Evolutionary conservation across 2,329 filamentous ascomycete genomes (phyloP), one percentile per base, ranked within the genome.

Genomic region (Ophiosphaerella narmari): DNA sequence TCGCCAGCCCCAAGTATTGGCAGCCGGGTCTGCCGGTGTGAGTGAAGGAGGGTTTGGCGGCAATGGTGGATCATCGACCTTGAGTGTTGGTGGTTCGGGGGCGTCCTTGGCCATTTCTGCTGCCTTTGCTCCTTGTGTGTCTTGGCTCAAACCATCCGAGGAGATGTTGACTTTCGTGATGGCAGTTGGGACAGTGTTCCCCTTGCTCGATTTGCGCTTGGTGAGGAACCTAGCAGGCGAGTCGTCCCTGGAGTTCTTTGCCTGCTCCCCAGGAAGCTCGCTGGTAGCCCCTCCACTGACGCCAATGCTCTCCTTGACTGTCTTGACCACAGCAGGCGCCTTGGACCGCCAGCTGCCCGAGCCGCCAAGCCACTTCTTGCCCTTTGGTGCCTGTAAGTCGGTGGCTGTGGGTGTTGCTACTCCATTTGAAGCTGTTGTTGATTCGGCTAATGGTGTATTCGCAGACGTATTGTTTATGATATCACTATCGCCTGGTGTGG

Each of bases 161-260:
- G 74, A 76, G 3, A 78, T 76, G 52, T 77, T 75, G 21, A 80
- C 65, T 50, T 74, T 74, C 5, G 78, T 78, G 12, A 76, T 75
- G 23, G 78, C 74, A 0, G 78, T 76, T 2, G 74, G 68, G 36
- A 79, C 58, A 5, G 73, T 72, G 21, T 73, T 66, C 48, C 75
- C 75, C 67, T 80, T 80, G 55, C 77, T 74, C 48, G 73, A 75
- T 43, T 73, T 73, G 48, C 74, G 73, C 61, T 77, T 75, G 45
- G 74, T 74, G 43, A 79, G 57, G 40, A 74, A 68, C 53, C 66
- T 68, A 39, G 63, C 62, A 1, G 71, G 70, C 8, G 69, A 70
- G 45, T 67, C 59, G 41, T 61, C 61, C 24, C 49, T 60, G 4
- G 57, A 42, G 33, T 63, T 61, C 43, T 66, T 70, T 9, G 58